These are phyloP conservation scores for Trypanosoma brucei DNA, from an alignment of 208 protist species.

Conservation along the genomic window DNA sequence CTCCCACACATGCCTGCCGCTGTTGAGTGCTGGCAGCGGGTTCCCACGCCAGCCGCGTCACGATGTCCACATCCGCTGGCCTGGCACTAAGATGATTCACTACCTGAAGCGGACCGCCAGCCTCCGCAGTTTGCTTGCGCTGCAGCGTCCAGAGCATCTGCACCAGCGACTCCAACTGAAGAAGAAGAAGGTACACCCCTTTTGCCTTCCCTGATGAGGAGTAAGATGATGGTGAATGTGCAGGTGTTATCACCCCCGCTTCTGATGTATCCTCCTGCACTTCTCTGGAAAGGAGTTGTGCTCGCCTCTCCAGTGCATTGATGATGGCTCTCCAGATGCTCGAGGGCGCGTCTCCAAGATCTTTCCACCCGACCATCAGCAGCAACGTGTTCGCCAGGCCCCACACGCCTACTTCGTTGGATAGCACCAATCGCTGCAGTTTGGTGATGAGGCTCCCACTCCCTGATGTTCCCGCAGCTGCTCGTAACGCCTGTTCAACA, in stretches of 20 bases:
- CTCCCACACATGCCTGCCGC: conserved; percentile 47
- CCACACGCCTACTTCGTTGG: conserved; percentile 68
- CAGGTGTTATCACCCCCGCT: conserved; percentile 1
- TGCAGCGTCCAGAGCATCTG: conserved; percentile 77
- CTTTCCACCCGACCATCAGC: conserved; percentile 57
- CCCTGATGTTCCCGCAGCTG: conserved; percentile 34
- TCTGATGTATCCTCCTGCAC: conserved; percentile 8
- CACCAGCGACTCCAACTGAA: conserved; percentile 63
- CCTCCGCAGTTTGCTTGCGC: conserved; percentile 44
- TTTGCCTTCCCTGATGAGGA: conserved; percentile 12
- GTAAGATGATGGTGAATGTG: conserved; percentile 27
- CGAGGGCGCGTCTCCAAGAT: conserved; percentile 39
- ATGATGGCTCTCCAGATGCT: conserved; percentile 62
- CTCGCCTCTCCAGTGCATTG: conserved; percentile 28
- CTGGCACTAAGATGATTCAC: conserved; percentile 39
- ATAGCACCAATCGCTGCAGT: conserved; percentile 58
- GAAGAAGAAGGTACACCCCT: conserved; percentile 44
- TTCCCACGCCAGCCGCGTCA: conserved; percentile 63
- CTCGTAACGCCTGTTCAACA: conserved; percentile 33
- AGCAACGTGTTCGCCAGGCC: conserved; percentile 56
- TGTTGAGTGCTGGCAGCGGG: conserved; percentile 31
- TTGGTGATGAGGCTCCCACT: conserved; percentile 41
- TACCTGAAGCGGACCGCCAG: conserved; percentile 12
- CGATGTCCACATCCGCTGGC: conserved; percentile 49
- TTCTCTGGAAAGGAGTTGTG: conserved; percentile 32